Conservation (phyloP, 2,329 filamentous ascomycete genomes). For the Colletotrichum tofieldiae region DNA sequence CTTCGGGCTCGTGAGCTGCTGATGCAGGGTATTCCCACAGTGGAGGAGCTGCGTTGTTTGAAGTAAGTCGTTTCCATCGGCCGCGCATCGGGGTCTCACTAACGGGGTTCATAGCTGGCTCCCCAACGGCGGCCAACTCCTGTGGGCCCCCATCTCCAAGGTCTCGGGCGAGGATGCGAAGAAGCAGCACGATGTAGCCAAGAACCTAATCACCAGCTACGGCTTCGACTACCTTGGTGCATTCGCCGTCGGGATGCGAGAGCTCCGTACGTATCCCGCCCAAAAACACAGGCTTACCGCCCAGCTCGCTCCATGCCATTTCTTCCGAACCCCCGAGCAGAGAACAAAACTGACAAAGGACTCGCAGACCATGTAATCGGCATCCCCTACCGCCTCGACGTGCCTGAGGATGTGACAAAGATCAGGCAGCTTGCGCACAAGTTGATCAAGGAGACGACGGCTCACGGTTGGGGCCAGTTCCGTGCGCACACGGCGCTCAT, state of each 20-base stretch:
- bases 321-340: background rate
- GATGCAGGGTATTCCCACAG: slow-evolving; percentile 54
- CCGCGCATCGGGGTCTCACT: slow-evolving; percentile 59
- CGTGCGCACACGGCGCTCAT: slow-evolving; percentile 61
- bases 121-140: slow-evolving; percentile 56
- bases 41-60: slow-evolving; percentile 57
- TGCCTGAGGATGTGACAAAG: slow-evolving; percentile 54
- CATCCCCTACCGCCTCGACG: slow-evolving; percentile 65
- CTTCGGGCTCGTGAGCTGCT: slow-evolving; percentile 46
- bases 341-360: background rate
- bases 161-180: slow-evolving; percentile 54
- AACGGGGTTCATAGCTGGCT: slow-evolving; percentile 56
- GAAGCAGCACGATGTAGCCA: slow-evolving; percentile 52
- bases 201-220: slow-evolving; percentile 45
- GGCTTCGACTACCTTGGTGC: slow-evolving; percentile 53
- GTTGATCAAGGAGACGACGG: slow-evolving; percentile 57
- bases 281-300: background rate
- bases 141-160: slow-evolving; percentile 56
- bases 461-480: slow-evolving; percentile 60
- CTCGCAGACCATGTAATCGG: slow-evolving; percentile 63
- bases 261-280: slow-evolving; percentile 46
- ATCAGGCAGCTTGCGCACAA: slow-evolving; percentile 48
- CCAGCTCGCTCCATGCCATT: background rate
- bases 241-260: slow-evolving; percentile 49
- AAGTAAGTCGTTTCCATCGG: slow-evolving; percentile 47